Base-by-base conservation (phyloP, 768 basidiomycete genomes). In the Lepiota subincarnata region DNA sequence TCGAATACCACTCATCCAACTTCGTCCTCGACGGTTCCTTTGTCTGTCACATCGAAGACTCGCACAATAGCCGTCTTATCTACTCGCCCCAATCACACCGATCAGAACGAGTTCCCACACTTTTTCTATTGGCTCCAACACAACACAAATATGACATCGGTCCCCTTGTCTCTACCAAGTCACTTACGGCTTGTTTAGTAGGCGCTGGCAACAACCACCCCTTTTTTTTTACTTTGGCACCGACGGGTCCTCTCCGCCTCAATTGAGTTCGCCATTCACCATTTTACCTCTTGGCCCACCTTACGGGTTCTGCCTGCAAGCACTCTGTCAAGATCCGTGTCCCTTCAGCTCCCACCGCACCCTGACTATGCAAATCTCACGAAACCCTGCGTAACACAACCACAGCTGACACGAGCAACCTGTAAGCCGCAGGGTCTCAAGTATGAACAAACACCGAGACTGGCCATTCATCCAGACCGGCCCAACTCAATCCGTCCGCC, bases 61-160 rank as follows among this genome's bases (percentile, higher is more conserved):
- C 48, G 14, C 39, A 40, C 28, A n/a, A 16, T 41, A 38, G 39
- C 48, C 48, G 39, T 50, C 48, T 41, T 42, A 51, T 46, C 37
- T n/a, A 39, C 12, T 14, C 20, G n/a, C 18, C 11, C 12, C 37
- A 28, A 34, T 7, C 19, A 40, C 14, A 43, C 44, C 52, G 18
- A 46, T 46, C 34, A 14, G 37, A 36, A 31, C n/a, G 37, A 45
- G 16, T 39, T 46, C 52, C 37, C 52, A 46, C 52, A 53, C 44
- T 7, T 47, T 28, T 46, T 53, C 22, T 45, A 45, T 46, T 53
- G 43, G 52, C 43, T 24, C 35, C 42, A 52, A 24, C 4, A 24
- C 16, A 12, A 34, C 12, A 35, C 31, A 28, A 5, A 34, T 34
- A 19, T 20, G 28, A 2, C 45, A 34, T 47, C 34, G 34, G 6